Conservation (phyloP, 108 stramenopile species). For the Nitzschia sp. region DNA sequence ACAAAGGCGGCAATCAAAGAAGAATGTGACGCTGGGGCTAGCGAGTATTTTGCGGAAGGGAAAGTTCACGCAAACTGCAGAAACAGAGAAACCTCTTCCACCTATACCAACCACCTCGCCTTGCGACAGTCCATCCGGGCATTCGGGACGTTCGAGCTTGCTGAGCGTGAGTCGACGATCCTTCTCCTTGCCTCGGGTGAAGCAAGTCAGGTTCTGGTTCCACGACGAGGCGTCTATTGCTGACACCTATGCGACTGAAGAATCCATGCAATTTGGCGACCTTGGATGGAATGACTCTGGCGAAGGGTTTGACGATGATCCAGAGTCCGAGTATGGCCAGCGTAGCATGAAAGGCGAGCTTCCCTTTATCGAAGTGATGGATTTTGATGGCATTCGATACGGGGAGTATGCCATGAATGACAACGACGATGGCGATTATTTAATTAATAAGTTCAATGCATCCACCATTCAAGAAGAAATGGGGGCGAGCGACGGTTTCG, state of each 20-base stretch:
- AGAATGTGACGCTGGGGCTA: neutral
- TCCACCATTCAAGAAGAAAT: constrained; percentile 7
- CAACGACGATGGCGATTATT: constrained; percentile 6
- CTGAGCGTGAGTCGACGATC: no score
- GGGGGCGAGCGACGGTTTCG: neutral
- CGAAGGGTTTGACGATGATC: neutral
- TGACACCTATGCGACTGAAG: constrained; percentile 8
- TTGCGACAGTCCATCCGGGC: no score
- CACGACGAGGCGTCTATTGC: constrained; percentile 5
- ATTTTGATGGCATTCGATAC: neutral
- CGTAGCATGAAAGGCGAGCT: neutral
- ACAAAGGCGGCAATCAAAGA: neutral
- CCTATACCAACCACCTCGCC: no score
- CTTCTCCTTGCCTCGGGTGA: no score
- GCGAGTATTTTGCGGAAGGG: constrained; percentile 18
- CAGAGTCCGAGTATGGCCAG: constrained; percentile 2
- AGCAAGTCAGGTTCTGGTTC: constrained; percentile 7
- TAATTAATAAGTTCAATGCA: neutral
- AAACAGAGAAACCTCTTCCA: no score
- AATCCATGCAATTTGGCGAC: constrained; percentile 14
- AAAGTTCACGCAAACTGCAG: neutral
- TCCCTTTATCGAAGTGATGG: constrained; percentile 9
- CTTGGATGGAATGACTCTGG: constrained; percentile 6
- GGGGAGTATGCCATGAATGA: neutral
- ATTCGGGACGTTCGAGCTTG: no score